Evolutionary conservation across 345 rosid species (phyloP), one percentile per base, ranked within the genome.

Genomic region (Ceriops tagal): DNA sequence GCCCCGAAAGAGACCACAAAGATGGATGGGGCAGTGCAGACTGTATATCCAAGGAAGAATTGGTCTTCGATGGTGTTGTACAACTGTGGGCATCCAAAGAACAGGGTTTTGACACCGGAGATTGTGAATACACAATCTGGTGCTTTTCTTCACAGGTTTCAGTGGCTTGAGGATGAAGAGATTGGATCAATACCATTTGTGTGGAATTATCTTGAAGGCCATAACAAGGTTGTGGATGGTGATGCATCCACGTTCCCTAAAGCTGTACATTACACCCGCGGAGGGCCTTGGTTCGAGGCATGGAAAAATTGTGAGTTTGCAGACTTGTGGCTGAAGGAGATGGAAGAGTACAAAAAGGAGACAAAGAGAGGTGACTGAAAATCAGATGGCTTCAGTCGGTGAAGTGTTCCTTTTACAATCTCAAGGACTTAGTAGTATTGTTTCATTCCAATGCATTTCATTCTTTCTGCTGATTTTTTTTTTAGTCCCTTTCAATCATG

Each of bases 51-150:
- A 0, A 85, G 99, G 81, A 95, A 95, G 92, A 95, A 95, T 66
- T 95, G 96, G 99, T 95, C 99, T 4, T 95, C 99, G 0, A 95
- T 95, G 99, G 99, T 95, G 60, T 73, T 95, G 66, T 95, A 95
- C 78, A 95, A 95, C 11, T 95, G 98, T 65, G 89, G 89, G 5
- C 99, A 92, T 59, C 97, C 92, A 0, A 95, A 95, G 78, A 95
- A 90, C 89, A 90, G 78, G 85, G 76, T 71, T 0, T 62, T 95
- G 73, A 84, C 76, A 3, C 96, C 96, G 3, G 91, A 88, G 64
- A 74, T 62, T 65, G 99, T 95, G 16, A 95, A 86, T n/a, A 73
- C 81, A 0, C 88, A 88, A 75, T 80, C 90, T 0, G 99, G 99
- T 62, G 96, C 99, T 6, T 95, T 84, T 62, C 95, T 92, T 26